Base-by-base conservation (phyloP, 2,329 filamentous ascomycete genomes). In the Pezicula rhizophila region DNA sequence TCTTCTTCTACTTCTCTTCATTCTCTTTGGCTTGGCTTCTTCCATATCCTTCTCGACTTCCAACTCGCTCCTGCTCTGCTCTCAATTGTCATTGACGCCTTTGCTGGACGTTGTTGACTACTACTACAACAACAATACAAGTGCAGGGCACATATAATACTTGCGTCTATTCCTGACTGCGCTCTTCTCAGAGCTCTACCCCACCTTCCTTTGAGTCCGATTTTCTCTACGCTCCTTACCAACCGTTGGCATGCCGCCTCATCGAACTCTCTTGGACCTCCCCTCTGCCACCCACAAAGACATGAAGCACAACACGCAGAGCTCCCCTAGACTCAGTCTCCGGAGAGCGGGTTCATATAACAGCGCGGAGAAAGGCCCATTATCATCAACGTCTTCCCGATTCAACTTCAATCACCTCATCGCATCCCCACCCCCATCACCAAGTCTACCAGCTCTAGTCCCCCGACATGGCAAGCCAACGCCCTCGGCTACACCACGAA, bases 361-460 rank as follows among this genome's bases (percentile, higher is more conserved):
- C 51, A 64, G 74, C 49, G 68, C 73, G 53, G 78, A 82, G 56
- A 75, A 66, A 61, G 71, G 65, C 1, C 76, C 78, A 6, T 60
- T 78, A 8, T 84, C 79, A 20, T 79, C 79, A 44, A 84, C 75
- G 23, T 84, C 76, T 31, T 81, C 80, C 15, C 71, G 79, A 42
- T 84, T 84, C 66, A 80, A 70, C 65, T 82, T 85, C 67, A 83
- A 83, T 59, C 80, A 87, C 54, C 75, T 87, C 35, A 70, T 84
- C 57, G 83, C 80, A 65, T 82, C 79, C 23, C 87, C 85, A 23
- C 84, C 85, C 4, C 78, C 78, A 31, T 92, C 84, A 2, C 86
- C 85, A 2, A 79, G 80, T 54, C 76, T 90, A 44, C 87, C 85
- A 11, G 82, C 80, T 12, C 74, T 87, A 46, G 71, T 85, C 33